Evolutionary conservation across 257 asterid genomes (phyloP), one percentile per base, ranked within the genome.

Genomic region (Orobanche coerulescens): DNA sequence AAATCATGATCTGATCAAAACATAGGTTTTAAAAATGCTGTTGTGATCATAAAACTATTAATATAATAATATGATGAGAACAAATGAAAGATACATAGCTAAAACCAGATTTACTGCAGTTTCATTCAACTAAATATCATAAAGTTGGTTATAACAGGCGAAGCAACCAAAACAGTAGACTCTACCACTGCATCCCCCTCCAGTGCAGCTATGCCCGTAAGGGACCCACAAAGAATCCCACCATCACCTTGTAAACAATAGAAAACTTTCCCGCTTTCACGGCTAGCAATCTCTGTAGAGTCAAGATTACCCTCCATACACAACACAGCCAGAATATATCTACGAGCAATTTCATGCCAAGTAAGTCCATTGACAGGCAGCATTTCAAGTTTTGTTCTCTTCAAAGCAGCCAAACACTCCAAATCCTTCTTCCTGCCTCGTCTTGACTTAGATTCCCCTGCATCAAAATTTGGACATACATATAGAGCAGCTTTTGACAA

Each of bases 121-220:
- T 13, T n/a, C 66, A 47, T 44, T 36, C 55, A 6, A 31, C 11
- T 13, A 53, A 14, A 24, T 44, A 58, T 49, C 28, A 49, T 26
- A 15, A 20, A 23, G 61, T 12, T 49, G 20, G 36, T 22, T 63
- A 58, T 28, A 61, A 76, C 30, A 46, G 72, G 24, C 44, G 4
- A 59, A 56, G 49, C 15, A 28, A 36, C 71, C 36, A 9, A 40
- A 50, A 61, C 62, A 37, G 28, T 44, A 69, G 64, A 68, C 47
- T 93, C 58, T 70, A 93, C 99, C 86, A 76, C 60, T 56, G 99
- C 99, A 76, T 93, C 99, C 48, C 84, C 97, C 71, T 89, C 96
- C 69, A 87, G 66, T 50, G 94, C 96, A 62, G 94, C 92, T 62
- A 85, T 72, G 62, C 96, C 97, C 1, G 92, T 78, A 59, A 82